Percentiles rank a stretch among this genome's conserved stretches.
phyloP scores from a whole-genome alignment of 2,329 filamentous ascomycete genomes.

The Pezicula radicicola region DNA sequence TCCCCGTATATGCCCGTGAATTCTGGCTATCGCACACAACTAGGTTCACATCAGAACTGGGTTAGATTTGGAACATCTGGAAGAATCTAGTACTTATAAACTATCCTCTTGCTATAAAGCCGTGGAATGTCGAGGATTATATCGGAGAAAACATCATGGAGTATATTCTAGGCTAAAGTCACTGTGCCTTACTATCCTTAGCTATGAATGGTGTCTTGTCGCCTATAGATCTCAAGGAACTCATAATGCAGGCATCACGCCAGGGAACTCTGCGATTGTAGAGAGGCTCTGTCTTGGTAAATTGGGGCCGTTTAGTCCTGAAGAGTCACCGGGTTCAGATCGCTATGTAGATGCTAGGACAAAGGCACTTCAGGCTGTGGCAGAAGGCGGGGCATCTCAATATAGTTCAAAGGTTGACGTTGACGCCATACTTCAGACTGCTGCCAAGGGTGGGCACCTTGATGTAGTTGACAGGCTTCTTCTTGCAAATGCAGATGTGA shows the following conservation, averaged over 20 bases:
- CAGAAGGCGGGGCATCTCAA: too few relatives aligned
- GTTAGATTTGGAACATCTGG: constrained; percentile 6
- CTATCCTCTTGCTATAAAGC: constrained; percentile 1
- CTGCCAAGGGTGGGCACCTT: constrained; percentile 28
- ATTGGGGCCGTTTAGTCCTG: too few relatives aligned
- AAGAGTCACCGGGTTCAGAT: too few relatives aligned
- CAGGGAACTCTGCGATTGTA: too few relatives aligned
- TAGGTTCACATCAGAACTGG: too few relatives aligned
- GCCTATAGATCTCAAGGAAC: too few relatives aligned
- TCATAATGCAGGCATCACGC: too few relatives aligned
- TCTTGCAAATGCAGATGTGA: constrained; percentile 9
- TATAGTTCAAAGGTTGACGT: too few relatives aligned
- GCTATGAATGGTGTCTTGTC: too few relatives aligned
- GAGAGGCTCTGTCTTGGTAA: too few relatives aligned
- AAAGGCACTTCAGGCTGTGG: too few relatives aligned
- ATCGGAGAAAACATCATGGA: constrained; percentile 7
- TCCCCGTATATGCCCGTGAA: constrained; percentile 11
- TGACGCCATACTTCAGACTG: neutral
- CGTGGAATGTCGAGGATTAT: neutral
- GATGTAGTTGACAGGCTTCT: constrained; percentile 26
- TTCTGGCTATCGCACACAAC: constrained; percentile 11
- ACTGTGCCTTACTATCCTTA: constrained; percentile 4
- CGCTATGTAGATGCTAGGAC: too few relatives aligned
- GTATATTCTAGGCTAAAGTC: neutral
- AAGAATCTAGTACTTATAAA: constrained; percentile 8